These are phyloP conservation scores for Cryomyces antarcticus DNA, from an alignment of 495 filamentous ascomycete species.

Conservation along the genomic window DNA sequence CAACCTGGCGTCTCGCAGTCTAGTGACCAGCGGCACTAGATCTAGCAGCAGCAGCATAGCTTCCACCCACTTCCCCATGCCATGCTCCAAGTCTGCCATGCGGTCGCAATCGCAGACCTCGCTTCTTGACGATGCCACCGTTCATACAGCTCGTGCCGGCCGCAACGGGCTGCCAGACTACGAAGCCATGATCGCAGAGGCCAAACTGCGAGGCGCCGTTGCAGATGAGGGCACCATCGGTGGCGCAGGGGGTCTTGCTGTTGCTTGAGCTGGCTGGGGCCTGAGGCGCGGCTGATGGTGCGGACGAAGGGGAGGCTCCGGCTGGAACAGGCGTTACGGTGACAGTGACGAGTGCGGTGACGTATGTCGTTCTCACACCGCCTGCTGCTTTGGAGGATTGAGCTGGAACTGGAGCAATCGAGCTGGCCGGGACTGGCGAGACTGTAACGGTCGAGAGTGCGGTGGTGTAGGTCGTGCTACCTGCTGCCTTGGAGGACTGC, in stretches of 20 bases:
- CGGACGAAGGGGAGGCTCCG: not conserved
- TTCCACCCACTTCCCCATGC: too few species aligned
- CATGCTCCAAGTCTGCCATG: too few species aligned
- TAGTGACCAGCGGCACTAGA: too few species aligned
- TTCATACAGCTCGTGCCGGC: conserved; percentile 16
- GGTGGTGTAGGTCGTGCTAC: not conserved
- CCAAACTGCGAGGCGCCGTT: conserved; percentile 13
- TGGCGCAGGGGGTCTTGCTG: conserved; percentile 4
- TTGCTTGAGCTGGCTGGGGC: not conserved
- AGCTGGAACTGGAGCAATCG: not conserved
- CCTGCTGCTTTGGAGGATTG: not conserved
- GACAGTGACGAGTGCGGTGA: conserved; percentile 2
- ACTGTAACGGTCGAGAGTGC: not conserved
- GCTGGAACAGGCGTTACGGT: not conserved
- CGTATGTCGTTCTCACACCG: too few species aligned
- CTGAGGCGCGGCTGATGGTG: conserved; percentile 2
- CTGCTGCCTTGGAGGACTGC: too few species aligned
- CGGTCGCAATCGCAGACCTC: not conserved
- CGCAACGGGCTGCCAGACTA: conserved; percentile 14
- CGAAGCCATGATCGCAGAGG: conserved; percentile 15
- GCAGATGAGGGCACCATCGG: conserved; percentile 12
- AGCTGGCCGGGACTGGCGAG: conserved; percentile 1
- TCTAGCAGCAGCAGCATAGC: too few species aligned
- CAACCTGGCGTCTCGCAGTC: too few species aligned
- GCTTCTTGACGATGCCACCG: conserved; percentile 10